phyloP scores from a whole-genome alignment of 75 land plant species.

The Picea glauca region DNA sequence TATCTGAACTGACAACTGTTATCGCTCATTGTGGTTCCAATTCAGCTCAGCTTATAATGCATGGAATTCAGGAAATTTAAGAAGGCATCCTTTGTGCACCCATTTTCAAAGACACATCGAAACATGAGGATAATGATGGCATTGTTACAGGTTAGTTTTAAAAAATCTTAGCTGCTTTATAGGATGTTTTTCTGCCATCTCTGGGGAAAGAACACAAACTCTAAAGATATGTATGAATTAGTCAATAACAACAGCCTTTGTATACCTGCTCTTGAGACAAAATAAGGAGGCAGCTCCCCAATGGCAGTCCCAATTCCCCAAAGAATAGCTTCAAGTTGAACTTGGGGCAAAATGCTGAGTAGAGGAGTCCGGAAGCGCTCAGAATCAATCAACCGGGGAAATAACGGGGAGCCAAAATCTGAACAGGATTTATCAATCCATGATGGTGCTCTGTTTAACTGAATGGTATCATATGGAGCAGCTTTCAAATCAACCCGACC shows the following conservation, averaged over 20 bases:
- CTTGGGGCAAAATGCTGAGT: constrained; percentile 64
- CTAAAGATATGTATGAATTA: neutral
- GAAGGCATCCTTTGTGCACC: no score
- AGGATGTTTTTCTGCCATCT: no score
- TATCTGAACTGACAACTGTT: no score
- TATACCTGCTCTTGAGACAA: constrained; percentile 92
- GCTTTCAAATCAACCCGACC: constrained; percentile 84
- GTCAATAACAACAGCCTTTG: neutral
- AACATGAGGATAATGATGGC: no score
- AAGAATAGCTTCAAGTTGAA: constrained; percentile 83
- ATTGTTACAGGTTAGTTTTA: no score
- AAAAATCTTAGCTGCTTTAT: no score
- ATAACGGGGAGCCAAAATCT: constrained; percentile 67
- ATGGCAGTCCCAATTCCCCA: constrained; percentile 98
- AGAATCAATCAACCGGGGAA: constrained; percentile 28
- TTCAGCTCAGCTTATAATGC: no score
- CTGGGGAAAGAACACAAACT: neutral
- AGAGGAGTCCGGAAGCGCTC: constrained; percentile 60
- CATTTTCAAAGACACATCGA: no score
- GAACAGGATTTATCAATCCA: constrained; percentile 82
- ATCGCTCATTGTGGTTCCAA: no score
- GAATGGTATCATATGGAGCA: constrained; percentile 92
- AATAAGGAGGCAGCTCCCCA: constrained; percentile 99
- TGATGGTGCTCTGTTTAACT: constrained; percentile 60
- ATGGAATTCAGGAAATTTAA: no score